Evolutionary conservation across 2,329 filamentous ascomycete genomes (phyloP).

Genomic region (Cladosporium sp.): DNA sequence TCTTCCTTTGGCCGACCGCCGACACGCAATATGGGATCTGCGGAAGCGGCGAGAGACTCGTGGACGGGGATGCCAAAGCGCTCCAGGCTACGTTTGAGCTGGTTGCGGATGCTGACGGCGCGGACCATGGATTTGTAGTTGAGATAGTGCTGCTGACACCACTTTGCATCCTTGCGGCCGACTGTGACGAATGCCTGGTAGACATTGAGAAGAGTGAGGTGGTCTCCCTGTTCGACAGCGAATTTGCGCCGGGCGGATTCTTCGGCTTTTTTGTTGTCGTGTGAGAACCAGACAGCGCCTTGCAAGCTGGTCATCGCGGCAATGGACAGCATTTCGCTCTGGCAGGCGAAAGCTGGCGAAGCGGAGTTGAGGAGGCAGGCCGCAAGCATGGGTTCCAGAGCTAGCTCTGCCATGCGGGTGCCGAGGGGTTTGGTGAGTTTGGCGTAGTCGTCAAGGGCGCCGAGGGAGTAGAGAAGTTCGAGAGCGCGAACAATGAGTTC

Average conservation of each 20-base stretch:
- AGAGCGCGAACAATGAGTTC: constrained; percentile 80
- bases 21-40: constrained; percentile 30
- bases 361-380: constrained; percentile 75
- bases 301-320: constrained; percentile 90
- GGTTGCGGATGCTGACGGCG: constrained; percentile 79
- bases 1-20: constrained; percentile 55
- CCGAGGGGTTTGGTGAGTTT: constrained; percentile 89
- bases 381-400: constrained; percentile 92
- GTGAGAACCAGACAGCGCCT: constrained; percentile 75
- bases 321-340: constrained; percentile 84
- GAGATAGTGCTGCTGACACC: constrained; percentile 80
- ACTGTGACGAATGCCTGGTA: constrained; percentile 82
- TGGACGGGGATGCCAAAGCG: constrained; percentile 70
- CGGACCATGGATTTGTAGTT: constrained; percentile 81
- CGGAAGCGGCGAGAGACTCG: constrained; percentile 51
- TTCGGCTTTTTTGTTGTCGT: constrained; percentile 69
- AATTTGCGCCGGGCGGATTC: constrained; percentile 76
- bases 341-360: constrained; percentile 64
- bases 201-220: constrained; percentile 88
- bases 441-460: constrained; percentile 82
- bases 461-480: constrained; percentile 81
- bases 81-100: constrained; percentile 82
- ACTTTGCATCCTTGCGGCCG: constrained; percentile 76
- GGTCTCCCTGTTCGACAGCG: constrained; percentile 88
- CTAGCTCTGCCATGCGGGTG: constrained; percentile 84